Evolutionary conservation across 2,329 filamentous ascomycete genomes (phyloP).

Genomic region (Aphanoascus verrucosus): DNA sequence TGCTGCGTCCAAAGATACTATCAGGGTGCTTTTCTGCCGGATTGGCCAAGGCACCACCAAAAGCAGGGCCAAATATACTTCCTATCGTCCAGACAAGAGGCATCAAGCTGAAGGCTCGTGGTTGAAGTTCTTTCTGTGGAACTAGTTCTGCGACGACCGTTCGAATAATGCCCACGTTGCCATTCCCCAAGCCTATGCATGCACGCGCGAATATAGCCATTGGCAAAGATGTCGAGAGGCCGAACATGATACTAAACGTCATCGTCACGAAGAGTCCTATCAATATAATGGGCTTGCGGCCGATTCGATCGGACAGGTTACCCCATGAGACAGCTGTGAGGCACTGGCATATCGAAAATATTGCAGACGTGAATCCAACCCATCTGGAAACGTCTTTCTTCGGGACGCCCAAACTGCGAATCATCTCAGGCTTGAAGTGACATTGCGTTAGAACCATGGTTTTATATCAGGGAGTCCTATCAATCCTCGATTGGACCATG

Average conservation of each 20-base stretch:
- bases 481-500: slow-evolving; percentile 2
- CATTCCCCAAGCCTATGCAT: slow-evolving; percentile 73
- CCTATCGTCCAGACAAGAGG: slow-evolving; percentile 82
- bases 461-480: slow-evolving; percentile 30
- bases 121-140: slow-evolving; percentile 73
- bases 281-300: slow-evolving; percentile 73
- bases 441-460: slow-evolving; percentile 22
- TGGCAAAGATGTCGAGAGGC: slow-evolving; percentile 63
- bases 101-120: slow-evolving; percentile 85
- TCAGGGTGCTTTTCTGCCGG: slow-evolving; percentile 64
- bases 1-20: slow-evolving; percentile 50
- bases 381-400: slow-evolving; percentile 62
- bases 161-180: slow-evolving; percentile 86
- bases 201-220: slow-evolving; percentile 72
- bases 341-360: slow-evolving; percentile 63
- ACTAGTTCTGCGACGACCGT: slow-evolving; percentile 92
- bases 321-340: slow-evolving; percentile 65
- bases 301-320: slow-evolving; percentile 62
- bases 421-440: slow-evolving; percentile 60
- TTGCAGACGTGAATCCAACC: slow-evolving; percentile 63
- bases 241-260: slow-evolving; percentile 69
- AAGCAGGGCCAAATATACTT: slow-evolving; percentile 73
- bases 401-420: slow-evolving; percentile 62
- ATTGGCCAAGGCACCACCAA: slow-evolving; percentile 77
- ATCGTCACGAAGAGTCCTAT: slow-evolving; percentile 66